Conservation (phyloP, 768 basidiomycete genomes). For the Lactarius quietus region DNA sequence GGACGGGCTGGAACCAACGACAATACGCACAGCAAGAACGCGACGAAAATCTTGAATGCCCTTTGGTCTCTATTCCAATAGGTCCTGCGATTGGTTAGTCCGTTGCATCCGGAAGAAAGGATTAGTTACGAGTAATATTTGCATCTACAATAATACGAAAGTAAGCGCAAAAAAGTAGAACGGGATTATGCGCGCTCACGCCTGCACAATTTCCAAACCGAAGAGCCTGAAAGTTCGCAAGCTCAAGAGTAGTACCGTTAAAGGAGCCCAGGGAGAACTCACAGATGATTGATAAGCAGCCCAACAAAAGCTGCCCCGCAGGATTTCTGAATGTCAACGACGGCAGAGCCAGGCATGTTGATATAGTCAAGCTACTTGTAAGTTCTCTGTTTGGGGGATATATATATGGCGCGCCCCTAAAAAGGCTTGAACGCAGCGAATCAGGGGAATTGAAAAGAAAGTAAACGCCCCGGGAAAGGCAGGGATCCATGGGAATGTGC, state of each 20-base stretch:
- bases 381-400: too few species aligned
- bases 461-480: too few species aligned
- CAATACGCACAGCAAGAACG: neutral
- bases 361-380: neutral
- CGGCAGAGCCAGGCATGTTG: neutral
- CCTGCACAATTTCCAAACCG: conserved; percentile 2
- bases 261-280: neutral
- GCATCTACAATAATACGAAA: conserved; percentile 6
- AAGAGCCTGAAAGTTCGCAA: neutral
- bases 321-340: neutral
- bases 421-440: too few species aligned
- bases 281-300: conserved; percentile 1
- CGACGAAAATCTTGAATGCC: neutral
- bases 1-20: too few species aligned
- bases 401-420: too few species aligned
- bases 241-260: neutral
- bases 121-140: neutral
- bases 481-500: too few species aligned
- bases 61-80: neutral
- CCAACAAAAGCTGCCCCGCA: neutral
- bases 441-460: too few species aligned
- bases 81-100: neutral
- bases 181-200: neutral
- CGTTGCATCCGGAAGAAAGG: too few species aligned
- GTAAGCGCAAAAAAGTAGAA: neutral